Conservation (phyloP, 371 early-diverging fungal genomes). For the Rhizopus stolonifer region DNA sequence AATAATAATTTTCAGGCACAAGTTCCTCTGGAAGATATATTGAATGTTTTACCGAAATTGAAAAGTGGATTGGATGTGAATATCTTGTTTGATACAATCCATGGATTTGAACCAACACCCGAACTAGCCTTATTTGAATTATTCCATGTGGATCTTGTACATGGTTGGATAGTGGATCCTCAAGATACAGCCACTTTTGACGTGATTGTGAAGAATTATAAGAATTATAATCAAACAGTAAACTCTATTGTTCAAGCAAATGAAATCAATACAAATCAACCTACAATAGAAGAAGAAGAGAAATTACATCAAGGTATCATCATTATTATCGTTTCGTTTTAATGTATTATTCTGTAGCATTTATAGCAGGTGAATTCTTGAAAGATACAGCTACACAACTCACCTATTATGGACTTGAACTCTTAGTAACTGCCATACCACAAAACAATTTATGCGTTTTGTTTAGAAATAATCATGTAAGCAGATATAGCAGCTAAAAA, state of each 20-base stretch:
- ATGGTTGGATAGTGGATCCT: conserved; percentile 89
- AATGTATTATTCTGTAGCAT: too few relatives aligned
- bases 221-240: conserved; percentile 78
- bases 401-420: conserved; percentile 75
- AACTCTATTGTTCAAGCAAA: conserved; percentile 76
- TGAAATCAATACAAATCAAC: conserved; percentile 39
- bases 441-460: conserved; percentile 68
- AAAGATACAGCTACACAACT: conserved; percentile 79
- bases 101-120: conserved; percentile 76
- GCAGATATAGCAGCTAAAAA: background rate
- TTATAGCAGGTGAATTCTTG: conserved; percentile 67
- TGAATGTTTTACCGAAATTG: conserved; percentile 56
- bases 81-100: conserved; percentile 72
- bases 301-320: conserved; percentile 39
- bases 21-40: conserved; percentile 33
- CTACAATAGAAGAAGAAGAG: conserved; percentile 20
- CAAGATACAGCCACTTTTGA: conserved; percentile 54
- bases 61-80: conserved; percentile 76
- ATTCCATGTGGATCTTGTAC: conserved; percentile 78
- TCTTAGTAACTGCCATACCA: conserved; percentile 63
- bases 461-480: conserved; percentile 92
- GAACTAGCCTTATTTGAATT: conserved; percentile 78
- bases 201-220: conserved; percentile 53
- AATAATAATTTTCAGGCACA: background rate
- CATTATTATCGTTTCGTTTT: too few relatives aligned